These are phyloP conservation scores for Sabuloglossum arenarium DNA, from an alignment of 495 filamentous ascomycete species.

Conservation along the genomic window DNA sequence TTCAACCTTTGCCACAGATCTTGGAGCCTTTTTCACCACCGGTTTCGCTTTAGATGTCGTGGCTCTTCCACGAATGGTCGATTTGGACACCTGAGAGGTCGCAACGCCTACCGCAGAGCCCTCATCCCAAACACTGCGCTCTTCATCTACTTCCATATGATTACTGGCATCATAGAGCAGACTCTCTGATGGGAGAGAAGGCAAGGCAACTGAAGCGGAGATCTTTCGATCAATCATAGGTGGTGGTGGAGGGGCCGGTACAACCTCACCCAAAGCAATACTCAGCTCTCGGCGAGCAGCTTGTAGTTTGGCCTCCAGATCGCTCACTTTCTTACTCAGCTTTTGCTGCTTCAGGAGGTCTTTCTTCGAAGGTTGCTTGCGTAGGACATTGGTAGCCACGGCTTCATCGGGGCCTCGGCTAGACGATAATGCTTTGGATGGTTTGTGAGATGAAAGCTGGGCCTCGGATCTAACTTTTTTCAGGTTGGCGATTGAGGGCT, in stretches of 20 bases:
- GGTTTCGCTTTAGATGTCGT: neutral
- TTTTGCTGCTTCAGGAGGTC: conserved; percentile 40
- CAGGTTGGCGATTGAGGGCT: conserved; percentile 16
- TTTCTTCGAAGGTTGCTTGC: conserved; percentile 33
- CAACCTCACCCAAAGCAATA: conserved; percentile 22
- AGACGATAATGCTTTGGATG: conserved; percentile 2
- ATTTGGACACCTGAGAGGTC: neutral
- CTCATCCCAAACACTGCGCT: neutral
- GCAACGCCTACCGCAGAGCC: neutral
- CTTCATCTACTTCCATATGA: neutral
- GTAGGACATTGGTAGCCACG: conserved; percentile 14
- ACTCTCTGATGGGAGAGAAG: conserved; percentile 38
- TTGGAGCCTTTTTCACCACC: neutral
- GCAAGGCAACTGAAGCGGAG: conserved; percentile 33
- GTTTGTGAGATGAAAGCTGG: conserved; percentile 12
- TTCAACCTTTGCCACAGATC: neutral
- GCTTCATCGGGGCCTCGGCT: conserved; percentile 10
- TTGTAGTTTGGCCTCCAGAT: conserved; percentile 40
- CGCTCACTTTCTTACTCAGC: conserved; percentile 40
- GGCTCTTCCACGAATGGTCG: neutral
- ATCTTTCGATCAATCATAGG: conserved; percentile 18
- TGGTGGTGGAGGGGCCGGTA: conserved; percentile 13
- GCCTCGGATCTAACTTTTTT: conserved; percentile 19
- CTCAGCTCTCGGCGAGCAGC: conserved; percentile 36
- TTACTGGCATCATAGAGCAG: conserved; percentile 8